phyloP scores from a whole-genome alignment of 371 early-diverging fungal genomes.

The Mucor indicus region DNA sequence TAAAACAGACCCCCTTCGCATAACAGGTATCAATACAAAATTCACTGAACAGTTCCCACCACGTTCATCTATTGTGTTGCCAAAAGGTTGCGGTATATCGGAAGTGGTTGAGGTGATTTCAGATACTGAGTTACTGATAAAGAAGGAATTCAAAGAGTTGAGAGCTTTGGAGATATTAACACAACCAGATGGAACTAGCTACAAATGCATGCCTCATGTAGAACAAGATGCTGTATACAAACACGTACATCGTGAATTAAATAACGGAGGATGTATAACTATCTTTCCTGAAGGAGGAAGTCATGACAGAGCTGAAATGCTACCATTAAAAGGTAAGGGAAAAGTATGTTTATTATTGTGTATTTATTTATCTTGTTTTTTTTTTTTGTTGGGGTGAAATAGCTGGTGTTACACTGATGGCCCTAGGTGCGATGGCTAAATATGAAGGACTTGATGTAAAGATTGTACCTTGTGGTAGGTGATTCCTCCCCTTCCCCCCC shows the following conservation, averaged over 20 bases:
- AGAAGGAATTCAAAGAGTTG: constrained; percentile 66
- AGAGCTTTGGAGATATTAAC: constrained; percentile 61
- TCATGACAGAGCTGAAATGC: constrained; percentile 91
- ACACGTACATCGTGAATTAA: constrained; percentile 73
- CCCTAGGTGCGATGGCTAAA: constrained; percentile 85
- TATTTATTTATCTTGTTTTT: not conserved
- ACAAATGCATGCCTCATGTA: constrained; percentile 77
- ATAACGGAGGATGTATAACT: constrained; percentile 79
- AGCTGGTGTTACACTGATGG: constrained; percentile 87
- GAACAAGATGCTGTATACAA: constrained; percentile 84
- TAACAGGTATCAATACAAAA: constrained; percentile 64
- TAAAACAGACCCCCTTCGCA: constrained; percentile 57
- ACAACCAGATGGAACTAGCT: constrained; percentile 52
- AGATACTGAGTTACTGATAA: constrained; percentile 73
- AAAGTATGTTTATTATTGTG: not conserved
- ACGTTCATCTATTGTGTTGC: constrained; percentile 57
- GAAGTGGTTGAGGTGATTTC: constrained; percentile 74
- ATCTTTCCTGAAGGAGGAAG: constrained; percentile 97
- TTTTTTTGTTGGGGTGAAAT: constrained; percentile 1
- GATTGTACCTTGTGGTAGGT: constrained; percentile 82
- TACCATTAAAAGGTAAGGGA: constrained; percentile 82
- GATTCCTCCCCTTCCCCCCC: not conserved
- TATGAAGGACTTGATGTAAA: constrained; percentile 81
- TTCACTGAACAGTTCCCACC: constrained; percentile 68
- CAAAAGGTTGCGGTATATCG: constrained; percentile 55